Base-by-base conservation (phyloP, 2,329 filamentous ascomycete genomes). In the Blumeria hordei region DNA sequence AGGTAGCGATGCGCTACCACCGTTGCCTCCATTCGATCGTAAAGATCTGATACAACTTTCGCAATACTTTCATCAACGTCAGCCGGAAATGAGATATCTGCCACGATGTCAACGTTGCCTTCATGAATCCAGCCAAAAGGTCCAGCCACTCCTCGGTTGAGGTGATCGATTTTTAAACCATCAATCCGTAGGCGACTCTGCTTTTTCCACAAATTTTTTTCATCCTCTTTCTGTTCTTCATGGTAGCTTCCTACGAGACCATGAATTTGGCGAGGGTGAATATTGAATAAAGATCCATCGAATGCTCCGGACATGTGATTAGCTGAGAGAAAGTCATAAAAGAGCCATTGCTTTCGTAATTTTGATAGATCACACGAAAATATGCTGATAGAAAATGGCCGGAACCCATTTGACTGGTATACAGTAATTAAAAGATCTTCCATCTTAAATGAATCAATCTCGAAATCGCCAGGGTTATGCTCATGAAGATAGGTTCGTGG, bases 61-160 rank as follows among this genome's bases (percentile, higher is more conserved):
- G 83, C 83, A 55, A 98, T 81, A 59, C 88, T 85, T 58, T 90
- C 88, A 57, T 94, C 85, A 43, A 80, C 78, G 55, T 96, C 92
- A 35, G 80, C 79, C 0, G 92, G 92, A 58, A 98, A 85, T 79
- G 94, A 90, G 60, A 98, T 81, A 63, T 98, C 92, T 6, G 92
- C 85, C 12, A 96, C 81, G 58, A 98, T 94, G 65, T 98, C 92
- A 43, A 98, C 88, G 59, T 92, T 94, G 36, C 92, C 92, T 68
- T 96, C 87, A 60, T 93, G 85, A 54, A 98, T 98, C 92, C 92
- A 98, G 3, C 87, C 88, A 67, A 98, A 95, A 0, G 90, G 88
- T 0, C 92, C 92, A 58, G 92, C 81, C 16, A 94, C 87, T 28
- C 88, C 88, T 44, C 88, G 80, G 65, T 98, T 98, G 9, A 98